Evolutionary conservation across 1,284 basidiomycete genomes (phyloP), one percentile per base, ranked within the genome.

Genomic region (Peniophora sp.): DNA sequence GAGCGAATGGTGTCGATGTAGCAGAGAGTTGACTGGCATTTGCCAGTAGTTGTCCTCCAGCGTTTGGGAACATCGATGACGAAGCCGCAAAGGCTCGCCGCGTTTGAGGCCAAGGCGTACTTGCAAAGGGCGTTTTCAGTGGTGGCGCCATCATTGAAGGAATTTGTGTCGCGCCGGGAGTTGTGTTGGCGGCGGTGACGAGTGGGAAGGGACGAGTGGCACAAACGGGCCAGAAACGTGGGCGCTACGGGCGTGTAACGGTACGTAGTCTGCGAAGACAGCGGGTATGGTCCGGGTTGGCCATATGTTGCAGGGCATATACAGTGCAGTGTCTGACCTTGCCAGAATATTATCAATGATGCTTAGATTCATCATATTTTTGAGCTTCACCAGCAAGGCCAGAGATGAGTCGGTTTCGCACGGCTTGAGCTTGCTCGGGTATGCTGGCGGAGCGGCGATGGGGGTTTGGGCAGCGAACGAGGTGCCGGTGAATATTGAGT

Each of bases 51-150:
- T 1, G 86, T 89, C 49, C 83, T 75, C 15, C 86, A 89, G 22
- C 85, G 81, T 48, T 82, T 74, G 23, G 89, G 73, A 8, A 89
- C 85, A 63, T 90, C 85, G 62, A 86, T 83, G 15, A 90, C 84
- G 55, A 88, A 89, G 3, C 75, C 72, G 58, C 77, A 81, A 56
- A 88, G 76, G 10, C 84, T 81, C 5, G 79, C 66, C 23, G 78
- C 62, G 47, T 74, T 65, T 15, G 52, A 55, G 3, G 56, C 56
- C n/a, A 47, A 44, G 22, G 47, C 62, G n/a, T n/a, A n/a, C 34
- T 36, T n/a, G 34, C n/a, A 10, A 36, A 36, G n/a, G n/a, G 34
- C 10, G 34, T 36, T 48, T 52, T 43, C 36, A 23, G 51, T 52
- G 51, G 54, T 41, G 46, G 51, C 55, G 47, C 58, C 51, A 27